Percentiles rank a stretch among this genome's conserved stretches.
Evolutionary conservation across 352 stramenopile species (phyloP).

Genomic region (Phytophthora nicotianae): DNA sequence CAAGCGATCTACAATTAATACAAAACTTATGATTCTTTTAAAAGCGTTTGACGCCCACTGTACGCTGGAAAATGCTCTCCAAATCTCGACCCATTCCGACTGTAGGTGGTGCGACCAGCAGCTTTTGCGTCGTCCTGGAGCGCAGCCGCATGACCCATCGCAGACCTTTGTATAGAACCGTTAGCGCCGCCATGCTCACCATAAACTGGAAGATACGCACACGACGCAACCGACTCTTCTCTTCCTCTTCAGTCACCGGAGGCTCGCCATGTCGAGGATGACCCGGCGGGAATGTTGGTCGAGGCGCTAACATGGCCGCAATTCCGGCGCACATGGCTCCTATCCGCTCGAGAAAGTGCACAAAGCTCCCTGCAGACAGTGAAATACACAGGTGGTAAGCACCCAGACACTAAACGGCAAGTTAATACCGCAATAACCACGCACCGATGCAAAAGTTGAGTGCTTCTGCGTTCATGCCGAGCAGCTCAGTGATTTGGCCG

Average conservation of each 20-base stretch:
- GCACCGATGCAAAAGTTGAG: conserved; percentile 76
- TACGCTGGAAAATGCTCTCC: conserved; percentile 77
- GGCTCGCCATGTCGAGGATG: conserved; percentile 79
- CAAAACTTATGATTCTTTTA: conserved; percentile 15
- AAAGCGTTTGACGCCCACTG: conserved; percentile 44
- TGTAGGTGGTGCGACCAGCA: conserved; percentile 41
- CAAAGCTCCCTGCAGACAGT: conserved; percentile 58
- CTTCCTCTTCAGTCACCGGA: conserved; percentile 68
- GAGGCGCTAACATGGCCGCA: conserved; percentile 69
- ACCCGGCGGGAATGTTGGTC: conserved; percentile 65
- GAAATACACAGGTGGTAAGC: conserved; percentile 8
- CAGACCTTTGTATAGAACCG: conserved; percentile 61
- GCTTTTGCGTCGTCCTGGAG: conserved; percentile 28
- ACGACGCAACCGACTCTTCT: conserved; percentile 66
- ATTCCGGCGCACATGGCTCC: conserved; percentile 74
- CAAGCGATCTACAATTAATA: conserved; percentile 17
- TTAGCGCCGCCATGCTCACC: conserved; percentile 59
- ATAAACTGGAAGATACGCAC: conserved; percentile 86
- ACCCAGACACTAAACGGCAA: not conserved
- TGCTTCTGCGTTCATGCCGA: conserved; percentile 79
- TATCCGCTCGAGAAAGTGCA: conserved; percentile 86
- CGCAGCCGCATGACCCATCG: conserved; percentile 63
- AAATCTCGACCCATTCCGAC: conserved; percentile 47
- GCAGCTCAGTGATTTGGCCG: conserved; percentile 76
- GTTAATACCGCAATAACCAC: not conserved